A percentile compares a stretch with the other conserved stretches of the same genome.
phyloP scores from a whole-genome alignment of 306 rosid genomes.

The Cucurbita moschata region DNA sequence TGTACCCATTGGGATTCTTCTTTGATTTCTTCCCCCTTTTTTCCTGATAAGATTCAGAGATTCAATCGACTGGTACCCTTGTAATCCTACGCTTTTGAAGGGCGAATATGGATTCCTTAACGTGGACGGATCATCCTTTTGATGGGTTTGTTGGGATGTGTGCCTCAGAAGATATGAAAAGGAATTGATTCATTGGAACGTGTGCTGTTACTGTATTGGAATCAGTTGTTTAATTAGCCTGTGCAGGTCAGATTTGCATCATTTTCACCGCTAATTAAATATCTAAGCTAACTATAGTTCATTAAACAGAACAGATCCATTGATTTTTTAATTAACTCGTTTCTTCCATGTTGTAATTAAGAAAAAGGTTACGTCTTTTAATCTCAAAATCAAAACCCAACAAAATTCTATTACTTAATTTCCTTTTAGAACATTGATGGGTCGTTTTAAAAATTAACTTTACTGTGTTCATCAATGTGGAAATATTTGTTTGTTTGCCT shows the following conservation, averaged over 20 bases:
- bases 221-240: background rate
- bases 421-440: background rate
- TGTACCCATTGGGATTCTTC: slow-evolving; percentile 28
- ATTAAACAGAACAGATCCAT: background rate
- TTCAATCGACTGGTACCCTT: background rate
- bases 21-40: background rate
- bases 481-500: background rate
- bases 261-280: background rate
- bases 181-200: background rate
- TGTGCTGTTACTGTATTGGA: background rate
- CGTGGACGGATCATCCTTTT: background rate
- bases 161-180: background rate
- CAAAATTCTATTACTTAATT: background rate
- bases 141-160: background rate
- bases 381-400: background rate
- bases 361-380: background rate
- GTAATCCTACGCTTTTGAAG: background rate
- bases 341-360: background rate
- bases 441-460: background rate
- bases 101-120: background rate
- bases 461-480: background rate
- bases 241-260: background rate
- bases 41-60: background rate
- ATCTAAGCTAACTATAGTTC: background rate
- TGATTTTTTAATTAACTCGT: background rate